phyloP scores from a whole-genome alignment of 1,284 basidiomycete genomes.

The Ceratobasidium sp. region DNA sequence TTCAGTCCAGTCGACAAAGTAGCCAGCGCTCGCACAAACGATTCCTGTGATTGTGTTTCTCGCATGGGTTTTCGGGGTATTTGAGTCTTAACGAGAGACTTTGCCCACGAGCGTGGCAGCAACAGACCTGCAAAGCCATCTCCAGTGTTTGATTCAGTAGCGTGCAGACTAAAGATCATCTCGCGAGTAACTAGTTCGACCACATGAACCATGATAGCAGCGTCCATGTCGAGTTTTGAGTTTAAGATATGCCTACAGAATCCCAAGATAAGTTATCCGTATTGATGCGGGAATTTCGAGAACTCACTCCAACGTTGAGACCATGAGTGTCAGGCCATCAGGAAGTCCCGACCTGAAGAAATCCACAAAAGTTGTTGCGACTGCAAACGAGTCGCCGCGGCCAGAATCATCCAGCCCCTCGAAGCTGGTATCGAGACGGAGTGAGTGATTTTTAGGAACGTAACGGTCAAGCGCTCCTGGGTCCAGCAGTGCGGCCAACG shows the following conservation, averaged over 20 bases:
- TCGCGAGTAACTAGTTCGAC: conserved; percentile 14
- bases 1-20: too few species aligned
- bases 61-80: too few species aligned
- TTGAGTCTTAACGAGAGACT: too few species aligned
- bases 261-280: background rate
- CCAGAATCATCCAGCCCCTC: background rate
- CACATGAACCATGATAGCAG: conserved; percentile 2
- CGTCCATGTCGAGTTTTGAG: background rate
- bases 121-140: background rate
- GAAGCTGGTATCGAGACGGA: background rate
- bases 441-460: background rate
- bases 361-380: background rate
- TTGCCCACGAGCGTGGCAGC: too few species aligned
- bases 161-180: background rate
- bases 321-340: background rate
- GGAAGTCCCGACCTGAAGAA: background rate
- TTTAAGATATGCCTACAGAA: background rate
- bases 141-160: background rate
- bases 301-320: background rate
- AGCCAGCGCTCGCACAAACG: too few species aligned
- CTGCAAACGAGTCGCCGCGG: background rate
- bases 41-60: too few species aligned
- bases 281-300: background rate
- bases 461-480: background rate
- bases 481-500: background rate